phyloP scores from a whole-genome alignment of 75 land plant genomes.

The Larix kaempferi region DNA sequence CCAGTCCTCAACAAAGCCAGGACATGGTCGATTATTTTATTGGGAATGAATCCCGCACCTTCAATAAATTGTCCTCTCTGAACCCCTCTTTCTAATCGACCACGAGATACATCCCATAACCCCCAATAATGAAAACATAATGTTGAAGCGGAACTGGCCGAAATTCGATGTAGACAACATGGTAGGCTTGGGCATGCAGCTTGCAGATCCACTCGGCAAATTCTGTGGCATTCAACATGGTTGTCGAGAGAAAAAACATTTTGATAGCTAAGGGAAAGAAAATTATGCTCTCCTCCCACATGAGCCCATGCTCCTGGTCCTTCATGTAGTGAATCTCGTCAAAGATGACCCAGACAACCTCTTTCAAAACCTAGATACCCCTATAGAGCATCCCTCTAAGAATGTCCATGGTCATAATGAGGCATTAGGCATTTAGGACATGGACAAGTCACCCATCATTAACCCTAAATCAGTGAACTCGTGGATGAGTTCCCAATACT shows the following conservation, averaged over 20 bases:
- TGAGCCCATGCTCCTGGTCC: constrained; percentile 52
- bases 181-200: constrained; percentile 50
- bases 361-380: constrained; percentile 50
- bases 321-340: constrained; percentile 68
- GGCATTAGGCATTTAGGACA: constrained; percentile 45
- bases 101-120: constrained; percentile 44
- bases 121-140: constrained; percentile 43
- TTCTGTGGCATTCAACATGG: constrained; percentile 60
- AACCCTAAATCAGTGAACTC: constrained; percentile 54
- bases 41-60: constrained; percentile 53
- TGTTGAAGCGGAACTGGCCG: constrained; percentile 52
- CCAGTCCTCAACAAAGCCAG: constrained; percentile 20
- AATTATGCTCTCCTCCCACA: constrained; percentile 64
- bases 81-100: constrained; percentile 61
- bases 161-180: constrained; percentile 58
- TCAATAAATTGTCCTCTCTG: constrained; percentile 43
- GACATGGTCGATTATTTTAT: constrained; percentile 15
- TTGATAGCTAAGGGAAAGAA: constrained; percentile 50
- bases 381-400: constrained; percentile 52
- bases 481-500: too few species aligned
- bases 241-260: constrained; percentile 59
- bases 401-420: constrained; percentile 61
- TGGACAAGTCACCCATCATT: constrained; percentile 55
- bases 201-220: constrained; percentile 61
- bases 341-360: constrained; percentile 61